A percentile compares a stretch with the other conserved stretches of the same genome.
These are phyloP conservation scores for Orbilia quercus DNA, from an alignment of 2,329 filamentous ascomycete genomes.

Conservation along the genomic window DNA sequence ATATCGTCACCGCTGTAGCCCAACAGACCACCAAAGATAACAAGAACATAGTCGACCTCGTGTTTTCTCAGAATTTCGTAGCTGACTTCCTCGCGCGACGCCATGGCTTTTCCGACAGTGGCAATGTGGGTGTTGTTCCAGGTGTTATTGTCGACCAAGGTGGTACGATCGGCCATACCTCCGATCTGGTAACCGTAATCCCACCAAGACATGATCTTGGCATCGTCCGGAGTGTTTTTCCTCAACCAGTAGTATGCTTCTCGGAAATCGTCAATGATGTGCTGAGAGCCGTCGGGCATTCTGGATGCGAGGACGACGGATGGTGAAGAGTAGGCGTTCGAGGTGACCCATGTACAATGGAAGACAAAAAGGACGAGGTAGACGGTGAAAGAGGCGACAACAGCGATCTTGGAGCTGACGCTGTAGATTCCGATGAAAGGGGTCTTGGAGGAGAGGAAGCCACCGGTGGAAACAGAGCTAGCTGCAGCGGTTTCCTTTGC, in stretches of 20 bases:
- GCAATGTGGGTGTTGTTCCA: conserved; percentile 99
- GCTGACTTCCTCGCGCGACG: conserved; percentile 94
- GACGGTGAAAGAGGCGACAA: conserved; percentile 76
- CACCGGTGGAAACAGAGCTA: conserved; percentile 31
- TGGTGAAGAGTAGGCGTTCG: conserved; percentile 97
- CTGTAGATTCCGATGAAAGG: conserved; percentile 80
- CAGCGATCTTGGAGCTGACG: conserved; percentile 79
- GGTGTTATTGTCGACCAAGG: conserved; percentile 98
- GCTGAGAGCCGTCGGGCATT: conserved; percentile 92
- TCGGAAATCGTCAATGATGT: conserved; percentile 99
- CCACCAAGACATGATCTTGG: conserved; percentile 99
- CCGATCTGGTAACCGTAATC: conserved; percentile 99
- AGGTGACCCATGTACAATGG: conserved; percentile 99
- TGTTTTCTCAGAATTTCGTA: conserved; percentile 99
- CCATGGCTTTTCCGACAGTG: conserved; percentile 99
- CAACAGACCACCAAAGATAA: conserved; percentile 94
- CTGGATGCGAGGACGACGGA: conserved; percentile 94
- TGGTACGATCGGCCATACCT: conserved; percentile 97
- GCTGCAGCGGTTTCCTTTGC: conserved; percentile 63
- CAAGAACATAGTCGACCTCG: conserved; percentile 97
- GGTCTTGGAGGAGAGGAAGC: conserved; percentile 53
- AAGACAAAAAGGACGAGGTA: conserved; percentile 94
- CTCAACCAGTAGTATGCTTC: conserved; percentile 99
- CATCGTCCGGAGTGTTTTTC: conserved; percentile 92
- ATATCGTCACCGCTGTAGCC: conserved; percentile 99